Evolutionary conservation across 176 grass and related monocot genomes (phyloP).

Genomic region (Lolium multiflorum): DNA sequence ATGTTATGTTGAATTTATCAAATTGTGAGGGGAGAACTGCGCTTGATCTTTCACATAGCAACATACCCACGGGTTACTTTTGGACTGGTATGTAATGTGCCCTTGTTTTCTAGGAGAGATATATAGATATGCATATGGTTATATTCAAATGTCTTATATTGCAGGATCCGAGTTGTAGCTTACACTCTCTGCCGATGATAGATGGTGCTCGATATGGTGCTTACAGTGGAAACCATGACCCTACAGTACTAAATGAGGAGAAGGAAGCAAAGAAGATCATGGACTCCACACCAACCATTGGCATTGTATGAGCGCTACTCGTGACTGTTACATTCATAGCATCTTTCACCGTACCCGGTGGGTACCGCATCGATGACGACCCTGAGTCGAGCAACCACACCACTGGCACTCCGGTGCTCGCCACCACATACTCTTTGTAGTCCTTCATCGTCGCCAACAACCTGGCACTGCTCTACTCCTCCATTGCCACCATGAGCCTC

Average conservation of each 20-base stretch:
- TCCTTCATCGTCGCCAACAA: slow-evolving; percentile 21
- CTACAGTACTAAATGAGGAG: neutral
- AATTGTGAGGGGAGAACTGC: neutral
- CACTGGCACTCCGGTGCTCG: neutral
- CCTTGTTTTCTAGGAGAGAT: too few species aligned
- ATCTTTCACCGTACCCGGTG: slow-evolving; percentile 9
- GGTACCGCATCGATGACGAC: neutral
- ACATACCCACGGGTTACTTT: neutral
- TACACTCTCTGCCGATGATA: neutral
- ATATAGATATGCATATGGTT: too few species aligned
- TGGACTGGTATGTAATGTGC: too few species aligned
- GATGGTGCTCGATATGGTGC: neutral
- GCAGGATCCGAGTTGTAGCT: neutral
- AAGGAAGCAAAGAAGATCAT: slow-evolving; percentile 30
- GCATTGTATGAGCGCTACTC: slow-evolving; percentile 33
- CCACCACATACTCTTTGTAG: neutral
- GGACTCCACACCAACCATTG: slow-evolving; percentile 40
- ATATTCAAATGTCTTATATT: too few species aligned
- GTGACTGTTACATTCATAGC: slow-evolving; percentile 40
- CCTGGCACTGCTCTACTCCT: neutral
- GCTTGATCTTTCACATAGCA: neutral
- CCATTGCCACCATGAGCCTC: slow-evolving; percentile 40
- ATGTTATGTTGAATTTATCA: neutral
- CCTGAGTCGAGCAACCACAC: too few species aligned
- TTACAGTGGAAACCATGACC: neutral